Conservation (phyloP, 176 grass and related monocot genomes). For the Phoenix roebelenii region DNA sequence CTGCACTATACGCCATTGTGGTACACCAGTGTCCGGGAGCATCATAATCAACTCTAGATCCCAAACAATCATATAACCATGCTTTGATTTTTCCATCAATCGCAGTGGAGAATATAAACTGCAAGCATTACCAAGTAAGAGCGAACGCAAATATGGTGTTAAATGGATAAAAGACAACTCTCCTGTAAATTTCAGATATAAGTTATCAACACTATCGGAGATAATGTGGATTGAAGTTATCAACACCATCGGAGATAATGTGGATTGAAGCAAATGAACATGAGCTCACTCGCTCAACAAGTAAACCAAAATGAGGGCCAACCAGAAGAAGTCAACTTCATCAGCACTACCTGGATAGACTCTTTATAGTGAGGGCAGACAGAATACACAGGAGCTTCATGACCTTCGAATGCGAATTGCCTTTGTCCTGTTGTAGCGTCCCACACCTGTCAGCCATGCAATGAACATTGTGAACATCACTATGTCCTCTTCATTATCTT, state of each 20-base stretch:
- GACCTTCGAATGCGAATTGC: conserved; percentile 11
- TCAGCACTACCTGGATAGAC: conserved; percentile 6
- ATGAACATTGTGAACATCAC: background rate
- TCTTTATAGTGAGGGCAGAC: conserved; percentile 15
- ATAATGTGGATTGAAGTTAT: background rate
- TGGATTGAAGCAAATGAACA: background rate
- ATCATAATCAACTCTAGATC: conserved; percentile 13
- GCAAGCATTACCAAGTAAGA: background rate
- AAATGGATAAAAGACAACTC: no score
- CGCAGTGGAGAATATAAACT: conserved; percentile 21
- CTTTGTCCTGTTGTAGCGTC: conserved; percentile 5
- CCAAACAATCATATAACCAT: conserved; percentile 11
- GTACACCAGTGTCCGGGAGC: conserved; percentile 6
- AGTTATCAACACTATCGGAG: no score
- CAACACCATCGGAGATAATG: background rate
- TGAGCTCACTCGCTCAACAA: background rate
- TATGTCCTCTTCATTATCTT: background rate
- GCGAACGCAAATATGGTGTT: background rate
- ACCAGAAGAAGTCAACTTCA: background rate
- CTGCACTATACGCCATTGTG: conserved; percentile 2
- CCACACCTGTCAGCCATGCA: conserved; percentile 6
- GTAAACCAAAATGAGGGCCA: background rate
- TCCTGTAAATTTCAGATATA: background rate
- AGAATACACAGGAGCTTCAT: conserved; percentile 17
- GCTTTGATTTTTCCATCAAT: conserved; percentile 20